A percentile compares a stretch with the other conserved stretches of the same genome.
These are phyloP conservation scores for Ceratobasidium sp. DNA, from an alignment of 1,284 basidiomycete genomes.

Conservation along the genomic window DNA sequence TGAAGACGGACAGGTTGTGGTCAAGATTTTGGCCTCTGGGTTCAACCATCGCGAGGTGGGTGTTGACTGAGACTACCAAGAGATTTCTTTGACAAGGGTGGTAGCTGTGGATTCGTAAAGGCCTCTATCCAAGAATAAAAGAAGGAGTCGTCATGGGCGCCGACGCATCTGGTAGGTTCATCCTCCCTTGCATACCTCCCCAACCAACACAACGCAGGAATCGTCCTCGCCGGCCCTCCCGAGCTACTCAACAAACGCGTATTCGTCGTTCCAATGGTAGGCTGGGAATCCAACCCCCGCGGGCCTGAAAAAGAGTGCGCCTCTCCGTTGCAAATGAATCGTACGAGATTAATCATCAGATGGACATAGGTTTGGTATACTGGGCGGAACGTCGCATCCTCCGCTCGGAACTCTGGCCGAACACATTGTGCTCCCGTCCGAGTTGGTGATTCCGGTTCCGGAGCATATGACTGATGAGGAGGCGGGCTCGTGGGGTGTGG, in stretches of 20 bases:
- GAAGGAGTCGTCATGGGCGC: constrained; percentile 69
- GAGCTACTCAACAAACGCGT: constrained; percentile 72
- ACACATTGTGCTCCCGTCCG: constrained; percentile 74
- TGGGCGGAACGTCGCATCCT: constrained; percentile 63
- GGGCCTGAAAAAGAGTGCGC: constrained; percentile 60
- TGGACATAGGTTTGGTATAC: constrained; percentile 58
- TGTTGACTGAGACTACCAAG: not conserved
- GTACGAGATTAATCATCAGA: constrained; percentile 23
- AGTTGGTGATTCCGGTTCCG: constrained; percentile 72
- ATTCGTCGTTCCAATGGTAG: constrained; percentile 75
- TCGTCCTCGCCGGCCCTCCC: constrained; percentile 61
- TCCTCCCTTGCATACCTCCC: not conserved
- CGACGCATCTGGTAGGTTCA: constrained; percentile 70
- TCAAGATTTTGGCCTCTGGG: constrained; percentile 70
- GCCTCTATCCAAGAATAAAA: constrained; percentile 70
- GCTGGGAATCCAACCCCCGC: constrained; percentile 70
- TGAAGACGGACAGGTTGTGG: constrained; percentile 62
- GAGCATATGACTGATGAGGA: constrained; percentile 73
- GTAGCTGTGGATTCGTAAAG: constrained; percentile 76
- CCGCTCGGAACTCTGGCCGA: constrained; percentile 77
- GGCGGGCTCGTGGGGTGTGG: constrained; percentile 77
- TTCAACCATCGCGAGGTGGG: constrained; percentile 82
- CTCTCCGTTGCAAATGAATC: too few relatives aligned
- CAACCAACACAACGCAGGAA: constrained; percentile 53
- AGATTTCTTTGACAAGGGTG: not conserved